phyloP scores from a whole-genome alignment of 345 rosid species.

The Ceriops zippeliana region DNA sequence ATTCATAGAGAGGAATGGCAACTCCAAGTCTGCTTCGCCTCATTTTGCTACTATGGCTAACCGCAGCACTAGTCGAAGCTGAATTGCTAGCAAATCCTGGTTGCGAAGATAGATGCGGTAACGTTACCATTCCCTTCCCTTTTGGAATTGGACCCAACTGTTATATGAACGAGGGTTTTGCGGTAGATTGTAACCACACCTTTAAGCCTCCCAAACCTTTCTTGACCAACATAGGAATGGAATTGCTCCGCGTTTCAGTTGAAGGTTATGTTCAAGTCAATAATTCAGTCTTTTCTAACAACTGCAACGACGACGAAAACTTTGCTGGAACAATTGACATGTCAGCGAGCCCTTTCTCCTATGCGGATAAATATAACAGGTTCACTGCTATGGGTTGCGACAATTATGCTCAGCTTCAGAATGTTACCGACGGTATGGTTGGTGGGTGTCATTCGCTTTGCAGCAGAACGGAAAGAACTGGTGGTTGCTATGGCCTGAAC shows the following conservation, averaged over 20 bases:
- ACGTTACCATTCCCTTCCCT: neutral
- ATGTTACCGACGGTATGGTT: neutral
- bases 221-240: slow-evolving; percentile 10
- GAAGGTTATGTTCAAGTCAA: neutral
- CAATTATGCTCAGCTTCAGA: slow-evolving; percentile 1
- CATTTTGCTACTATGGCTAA: neutral
- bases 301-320: neutral
- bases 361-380: neutral
- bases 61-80: neutral
- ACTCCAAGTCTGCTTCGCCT: neutral
- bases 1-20: no score
- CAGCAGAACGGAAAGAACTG: no score
- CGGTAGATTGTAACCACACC: neutral
- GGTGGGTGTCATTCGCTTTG: neutral
- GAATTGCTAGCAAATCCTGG: neutral
- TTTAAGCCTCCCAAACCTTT: neutral
- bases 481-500: slow-evolving; percentile 5
- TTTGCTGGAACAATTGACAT: no score
- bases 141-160: neutral
- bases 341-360: neutral
- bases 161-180: no score
- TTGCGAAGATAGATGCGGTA: neutral
- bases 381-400: slow-evolving; percentile 9
- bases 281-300: neutral
- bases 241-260: neutral